Conservation (phyloP, 179 eudicot genomes). For the Pouteria campechiana region DNA sequence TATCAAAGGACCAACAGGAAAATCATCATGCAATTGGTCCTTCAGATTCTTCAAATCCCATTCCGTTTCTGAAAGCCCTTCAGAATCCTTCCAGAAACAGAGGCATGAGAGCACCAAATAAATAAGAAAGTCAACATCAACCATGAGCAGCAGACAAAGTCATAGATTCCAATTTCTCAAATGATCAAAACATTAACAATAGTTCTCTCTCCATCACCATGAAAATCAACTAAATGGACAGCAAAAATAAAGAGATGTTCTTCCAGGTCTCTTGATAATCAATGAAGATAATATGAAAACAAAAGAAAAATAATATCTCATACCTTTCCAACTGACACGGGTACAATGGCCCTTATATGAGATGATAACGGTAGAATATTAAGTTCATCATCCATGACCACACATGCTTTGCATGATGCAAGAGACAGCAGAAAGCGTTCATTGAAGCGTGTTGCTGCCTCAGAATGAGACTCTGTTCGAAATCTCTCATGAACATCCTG, state of each 20-base stretch:
- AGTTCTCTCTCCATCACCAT: no score
- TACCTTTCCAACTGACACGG: constrained; percentile 61
- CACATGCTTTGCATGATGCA: constrained; percentile 76
- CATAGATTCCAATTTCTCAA: no score
- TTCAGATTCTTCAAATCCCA: constrained; percentile 51
- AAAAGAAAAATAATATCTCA: no score
- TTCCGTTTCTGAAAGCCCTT: constrained; percentile 70
- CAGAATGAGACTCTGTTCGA: constrained; percentile 81
- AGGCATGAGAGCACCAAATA: no score
- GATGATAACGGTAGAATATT: constrained; percentile 85
- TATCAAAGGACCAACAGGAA: constrained; percentile 75
- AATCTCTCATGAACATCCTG: constrained; percentile 96
- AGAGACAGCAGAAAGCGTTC: constrained; percentile 82
- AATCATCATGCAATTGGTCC: constrained; percentile 61
- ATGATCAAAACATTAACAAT: no score
- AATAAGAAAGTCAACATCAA: no score
- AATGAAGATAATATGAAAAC: no score
- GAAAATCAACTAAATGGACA: no score
- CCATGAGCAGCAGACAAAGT: background rate
- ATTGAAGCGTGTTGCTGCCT: constrained; percentile 72
- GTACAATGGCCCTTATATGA: constrained; percentile 55
- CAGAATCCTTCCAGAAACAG: constrained; percentile 50
- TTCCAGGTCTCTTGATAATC: no score
- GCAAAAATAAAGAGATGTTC: no score
- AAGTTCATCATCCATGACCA: constrained; percentile 85